Conservation (phyloP, 805 yeast species). For the Wickerhamiella dianesei region DNA sequence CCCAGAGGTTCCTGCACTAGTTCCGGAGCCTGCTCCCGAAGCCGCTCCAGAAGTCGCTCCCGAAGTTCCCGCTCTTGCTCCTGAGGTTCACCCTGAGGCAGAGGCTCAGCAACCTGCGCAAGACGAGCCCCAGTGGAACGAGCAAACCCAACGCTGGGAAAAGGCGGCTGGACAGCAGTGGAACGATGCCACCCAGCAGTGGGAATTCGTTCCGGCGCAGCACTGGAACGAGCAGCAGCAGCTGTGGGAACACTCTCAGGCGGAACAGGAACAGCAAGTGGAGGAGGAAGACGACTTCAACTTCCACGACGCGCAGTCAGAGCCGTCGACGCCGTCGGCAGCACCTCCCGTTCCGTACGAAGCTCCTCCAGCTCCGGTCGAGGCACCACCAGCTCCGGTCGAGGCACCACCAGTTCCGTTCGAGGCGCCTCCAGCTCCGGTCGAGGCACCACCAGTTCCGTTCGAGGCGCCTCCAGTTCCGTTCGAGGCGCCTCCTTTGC, state of each 20-base stretch:
- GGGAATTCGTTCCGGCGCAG: too few relatives aligned
- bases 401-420: conserved; percentile 22
- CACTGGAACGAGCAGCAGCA: not conserved
- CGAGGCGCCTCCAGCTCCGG: conserved; percentile 22
- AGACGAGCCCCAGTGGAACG: not conserved
- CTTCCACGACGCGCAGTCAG: not conserved
- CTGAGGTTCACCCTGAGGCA: not conserved
- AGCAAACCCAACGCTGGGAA: not conserved
- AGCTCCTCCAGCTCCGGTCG: conserved; percentile 20
- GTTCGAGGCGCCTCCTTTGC: conserved; percentile 28
- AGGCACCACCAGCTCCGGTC: conserved; percentile 2
- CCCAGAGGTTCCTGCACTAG: not conserved
- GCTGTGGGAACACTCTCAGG: not conserved
- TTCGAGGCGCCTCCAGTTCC: conserved; percentile 20
- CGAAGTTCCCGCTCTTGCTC: not conserved
- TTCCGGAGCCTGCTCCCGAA: not conserved
- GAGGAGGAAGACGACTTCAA: not conserved
- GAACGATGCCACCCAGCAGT: too few relatives aligned
- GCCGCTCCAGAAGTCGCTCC: not conserved
- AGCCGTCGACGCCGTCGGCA: conserved; percentile 9
- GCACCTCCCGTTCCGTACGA: conserved; percentile 13
- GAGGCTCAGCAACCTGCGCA: not conserved
- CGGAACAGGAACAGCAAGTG: not conserved
- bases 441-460: conserved; percentile 19
- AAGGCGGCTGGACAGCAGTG: not conserved